phyloP scores from a whole-genome alignment of 768 basidiomycete species.

The Saitozyma podzolica region DNA sequence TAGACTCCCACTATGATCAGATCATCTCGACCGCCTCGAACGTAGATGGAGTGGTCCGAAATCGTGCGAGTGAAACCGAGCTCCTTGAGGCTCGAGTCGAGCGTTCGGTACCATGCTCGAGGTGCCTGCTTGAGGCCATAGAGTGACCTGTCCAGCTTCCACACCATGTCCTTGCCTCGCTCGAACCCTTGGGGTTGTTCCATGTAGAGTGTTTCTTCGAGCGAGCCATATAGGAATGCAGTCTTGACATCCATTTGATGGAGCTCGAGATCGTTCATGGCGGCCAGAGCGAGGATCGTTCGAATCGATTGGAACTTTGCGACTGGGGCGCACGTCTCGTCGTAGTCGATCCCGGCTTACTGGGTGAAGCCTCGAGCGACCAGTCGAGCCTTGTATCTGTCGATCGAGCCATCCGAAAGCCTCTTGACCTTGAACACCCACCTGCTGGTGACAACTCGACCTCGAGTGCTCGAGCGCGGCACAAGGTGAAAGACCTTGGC shows the following conservation, averaged over 20 bases:
- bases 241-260: slow-evolving; percentile 21
- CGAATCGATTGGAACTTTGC: slow-evolving; percentile 14
- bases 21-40: not conserved
- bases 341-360: slow-evolving; percentile 13
- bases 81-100: slow-evolving; percentile 2
- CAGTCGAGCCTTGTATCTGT: slow-evolving; percentile 20
- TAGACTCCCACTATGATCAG: slow-evolving; percentile 14
- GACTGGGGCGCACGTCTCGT: slow-evolving; percentile 21
- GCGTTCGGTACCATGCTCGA: slow-evolving; percentile 9
- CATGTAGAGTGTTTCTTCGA: slow-evolving; percentile 13
- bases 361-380: slow-evolving; percentile 20
- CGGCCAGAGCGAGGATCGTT: slow-evolving; percentile 17
- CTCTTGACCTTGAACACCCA: slow-evolving; percentile 9
- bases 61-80: slow-evolving; percentile 4
- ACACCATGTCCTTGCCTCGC: slow-evolving; percentile 7
- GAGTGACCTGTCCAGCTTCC: slow-evolving; percentile 16
- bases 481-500: slow-evolving; percentile 3
- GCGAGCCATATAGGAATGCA: slow-evolving; percentile 22
- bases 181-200: slow-evolving; percentile 12
- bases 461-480: slow-evolving; percentile 4
- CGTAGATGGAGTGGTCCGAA: slow-evolving; percentile 12
- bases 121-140: slow-evolving; percentile 14
- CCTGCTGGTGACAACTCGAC: not conserved
- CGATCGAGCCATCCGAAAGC: slow-evolving; percentile 5
- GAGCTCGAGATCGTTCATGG: slow-evolving; percentile 15